phyloP scores from a whole-genome alignment of 73 alveolate species.

The Tetrahymena thermophila region DNA sequence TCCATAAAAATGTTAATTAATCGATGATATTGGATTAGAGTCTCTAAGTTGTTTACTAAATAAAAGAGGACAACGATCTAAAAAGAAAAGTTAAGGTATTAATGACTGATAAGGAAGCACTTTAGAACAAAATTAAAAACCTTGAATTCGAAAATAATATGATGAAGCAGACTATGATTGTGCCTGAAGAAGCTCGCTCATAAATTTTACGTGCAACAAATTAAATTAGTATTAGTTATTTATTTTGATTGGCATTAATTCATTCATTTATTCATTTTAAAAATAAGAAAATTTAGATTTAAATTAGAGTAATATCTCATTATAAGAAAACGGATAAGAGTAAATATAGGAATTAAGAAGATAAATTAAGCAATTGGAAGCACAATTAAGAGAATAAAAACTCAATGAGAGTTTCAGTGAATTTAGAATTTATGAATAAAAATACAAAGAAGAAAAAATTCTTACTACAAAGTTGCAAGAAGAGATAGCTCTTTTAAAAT shows the following conservation, averaged over 20 bases:
- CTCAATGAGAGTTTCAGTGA: background rate
- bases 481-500: background rate
- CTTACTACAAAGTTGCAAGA: background rate
- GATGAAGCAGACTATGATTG: background rate
- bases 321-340: background rate
- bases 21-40: background rate
- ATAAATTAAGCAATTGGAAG: background rate
- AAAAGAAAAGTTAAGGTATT: background rate
- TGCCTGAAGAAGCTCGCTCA: background rate
- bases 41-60: background rate
- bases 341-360: background rate
- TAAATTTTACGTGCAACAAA: background rate
- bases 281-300: background rate
- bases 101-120: background rate
- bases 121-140: background rate
- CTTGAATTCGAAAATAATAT: background rate
- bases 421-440: background rate
- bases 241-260: background rate
- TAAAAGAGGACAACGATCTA: background rate
- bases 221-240: background rate
- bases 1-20: background rate
- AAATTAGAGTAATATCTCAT: background rate
- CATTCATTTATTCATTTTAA: background rate
- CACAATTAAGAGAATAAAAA: background rate
- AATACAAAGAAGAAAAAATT: background rate